Percentiles rank a stretch among this genome's conserved stretches.
phyloP scores from a whole-genome alignment of 2,329 filamentous ascomycete genomes.

The Neurospora sp. region DNA sequence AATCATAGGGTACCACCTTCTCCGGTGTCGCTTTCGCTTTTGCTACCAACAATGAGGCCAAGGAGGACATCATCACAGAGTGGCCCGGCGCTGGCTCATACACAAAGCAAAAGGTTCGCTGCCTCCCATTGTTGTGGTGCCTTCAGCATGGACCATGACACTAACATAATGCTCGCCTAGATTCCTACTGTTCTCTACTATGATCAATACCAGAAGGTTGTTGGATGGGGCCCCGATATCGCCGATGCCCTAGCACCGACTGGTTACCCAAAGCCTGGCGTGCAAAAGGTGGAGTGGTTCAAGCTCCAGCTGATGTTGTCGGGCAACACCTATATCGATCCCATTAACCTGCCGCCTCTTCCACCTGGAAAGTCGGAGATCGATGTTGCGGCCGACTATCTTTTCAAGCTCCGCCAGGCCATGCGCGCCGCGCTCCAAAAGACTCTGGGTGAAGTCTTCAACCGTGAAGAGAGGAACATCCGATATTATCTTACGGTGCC shows the following conservation, averaged over 20 bases:
- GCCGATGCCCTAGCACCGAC: conserved; percentile 93
- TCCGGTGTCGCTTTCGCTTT: conserved; percentile 96
- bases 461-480: conserved; percentile 95
- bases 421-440: conserved; percentile 95
- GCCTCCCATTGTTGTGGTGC: not conserved
- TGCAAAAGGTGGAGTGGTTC: conserved; percentile 99
- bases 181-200: conserved; percentile 99
- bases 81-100: conserved; percentile 97
- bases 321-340: conserved; percentile 97
- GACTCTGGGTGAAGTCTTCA: conserved; percentile 94
- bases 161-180: conserved; percentile 32
- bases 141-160: not conserved
- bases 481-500: conserved; percentile 97
- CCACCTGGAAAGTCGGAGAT: conserved; percentile 98
- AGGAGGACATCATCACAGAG: conserved; percentile 98
- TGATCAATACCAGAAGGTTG: conserved; percentile 97
- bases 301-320: conserved; percentile 98
- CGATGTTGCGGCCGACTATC: conserved; percentile 97
- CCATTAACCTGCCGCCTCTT: conserved; percentile 94
- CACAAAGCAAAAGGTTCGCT: conserved; percentile 88
- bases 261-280: conserved; percentile 92
- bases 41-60: conserved; percentile 92
- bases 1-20: conserved; percentile 78
- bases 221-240: conserved; percentile 99
- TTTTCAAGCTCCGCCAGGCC: conserved; percentile 94